Evolutionary conservation across 2,329 filamentous ascomycete species (phyloP), one percentile per base, ranked within the genome.

Genomic region (Botrytis hyacinthi): DNA sequence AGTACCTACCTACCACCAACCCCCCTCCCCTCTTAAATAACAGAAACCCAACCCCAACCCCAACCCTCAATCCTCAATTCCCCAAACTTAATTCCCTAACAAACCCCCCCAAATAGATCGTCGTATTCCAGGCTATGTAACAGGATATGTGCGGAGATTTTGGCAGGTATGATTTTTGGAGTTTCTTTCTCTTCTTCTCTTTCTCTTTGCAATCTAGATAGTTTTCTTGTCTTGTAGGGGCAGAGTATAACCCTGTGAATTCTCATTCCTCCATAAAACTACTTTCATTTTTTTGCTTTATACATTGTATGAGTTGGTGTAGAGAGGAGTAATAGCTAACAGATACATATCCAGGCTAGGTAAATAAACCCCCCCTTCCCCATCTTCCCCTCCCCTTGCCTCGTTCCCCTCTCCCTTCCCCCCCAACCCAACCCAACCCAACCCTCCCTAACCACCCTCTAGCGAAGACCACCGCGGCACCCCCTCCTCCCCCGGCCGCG

Each of bases 381-480:
- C 29, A 14, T 5, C 5, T 9, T 9, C 26, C 22, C 26, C n/a
- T n/a, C 1, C 8, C 12, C 35, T 18, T 14, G 7, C 10, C 26
- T 1, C n/a, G 12, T 2, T 10, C 14, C 35, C 5, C 9, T 2
- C 20, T 18, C 22, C 26, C 9, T 16, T 22, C 4, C 9, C 14
- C 7, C 20, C 40, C n/a, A 59, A 75, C 22, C 35, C 76, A 61
- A 42, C 60, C 61, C 73, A 16, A 42, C 16, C 20, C 35, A 37
- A 37, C 37, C 37, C 37, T 37, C 40, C 67, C 74, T 73, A 54
- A 54, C 51, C 46, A n/a, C 48, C 29, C 44, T 4, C 63, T 80
- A 98, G 95, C 82, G 89, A 97, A 83, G 96, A 99, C 84, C 96
- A 99, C 82, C 91, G 96, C 78, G 96, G 96, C 73, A 98, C 96